Base-by-base conservation (phyloP, 192 early-diverging fungal genomes). In the Entrophospora sp. region DNA sequence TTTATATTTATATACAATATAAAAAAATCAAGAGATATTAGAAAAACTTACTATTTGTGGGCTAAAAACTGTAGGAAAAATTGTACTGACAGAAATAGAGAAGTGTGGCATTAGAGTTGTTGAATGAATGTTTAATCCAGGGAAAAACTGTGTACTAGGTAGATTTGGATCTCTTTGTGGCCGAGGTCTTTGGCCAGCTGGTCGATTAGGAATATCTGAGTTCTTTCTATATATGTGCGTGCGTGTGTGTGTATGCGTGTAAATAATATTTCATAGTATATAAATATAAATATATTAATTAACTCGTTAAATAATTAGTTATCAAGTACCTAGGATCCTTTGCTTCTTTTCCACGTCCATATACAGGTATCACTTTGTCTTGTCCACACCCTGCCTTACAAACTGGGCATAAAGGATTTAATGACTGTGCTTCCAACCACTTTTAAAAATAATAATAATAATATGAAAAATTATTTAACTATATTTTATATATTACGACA, bases 331-430 rank as follows among this genome's bases (percentile, higher is more conserved):
- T 81, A 57, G 90, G 90, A 62, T 91, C 90, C 61, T 82, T 82
- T 48, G 83, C 81, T 63, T 90, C 86, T 65, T 81, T 83, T 28
- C 90, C 90, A 31, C 90, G 82, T 22, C 88, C 88, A 63, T 91
- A 91, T 31, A 91, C 81, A 0, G 90, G 90, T 62, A 91, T 90
- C 22, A 91, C 87, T 65, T 91, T 90, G 37, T 90, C 87, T 64
- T 86, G 84, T 20, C 85, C 87, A 72, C 88, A 90, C 35, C 90
- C 90, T 1, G 88, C 90, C 71, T 92, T 92, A 63, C 90, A 92
- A 14, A 92, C 88, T 5, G 90, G 90, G 49, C 90, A 92, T 1
- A 86, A 84, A 25, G 87, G 87, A 61, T 88, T 89, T 27, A 75
- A 80, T 8, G 76, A 74, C 60, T 83, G 82, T 30, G 81, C 74